phyloP scores from a whole-genome alignment of 257 asterid species.

The Salvia miltiorrhiza region DNA sequence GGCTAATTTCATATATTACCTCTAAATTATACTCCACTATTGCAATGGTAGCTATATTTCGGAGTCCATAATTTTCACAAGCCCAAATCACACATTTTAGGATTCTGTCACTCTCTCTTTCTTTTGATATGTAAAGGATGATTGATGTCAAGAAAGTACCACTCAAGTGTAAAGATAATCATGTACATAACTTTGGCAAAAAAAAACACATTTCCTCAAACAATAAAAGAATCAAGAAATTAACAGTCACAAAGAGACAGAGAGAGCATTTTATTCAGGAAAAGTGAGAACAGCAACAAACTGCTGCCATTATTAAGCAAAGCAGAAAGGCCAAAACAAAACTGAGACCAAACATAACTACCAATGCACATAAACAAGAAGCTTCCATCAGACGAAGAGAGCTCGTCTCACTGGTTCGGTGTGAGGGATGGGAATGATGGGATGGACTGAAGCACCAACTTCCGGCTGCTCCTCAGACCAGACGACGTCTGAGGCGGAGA shows the following conservation, averaged over 20 bases:
- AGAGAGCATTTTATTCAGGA: slow-evolving; percentile 6
- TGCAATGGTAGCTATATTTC: no score
- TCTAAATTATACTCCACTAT: no score
- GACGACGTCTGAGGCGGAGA: slow-evolving; percentile 67
- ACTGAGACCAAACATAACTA: slow-evolving; percentile 18
- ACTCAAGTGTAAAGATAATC: no score
- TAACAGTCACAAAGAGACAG: neutral
- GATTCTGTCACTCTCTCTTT: no score
- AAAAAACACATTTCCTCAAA: neutral
- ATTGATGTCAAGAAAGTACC: no score
- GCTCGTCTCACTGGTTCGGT: slow-evolving; percentile 36
- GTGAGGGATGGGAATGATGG: slow-evolving; percentile 79
- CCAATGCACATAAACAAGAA: neutral
- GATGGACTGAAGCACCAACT: slow-evolving; percentile 65
- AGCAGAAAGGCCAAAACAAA: slow-evolving; percentile 12
- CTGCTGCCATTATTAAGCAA: neutral
- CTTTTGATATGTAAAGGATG: no score
- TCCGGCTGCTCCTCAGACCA: slow-evolving; percentile 61
- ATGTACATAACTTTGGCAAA: neutral
- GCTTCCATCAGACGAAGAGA: neutral
- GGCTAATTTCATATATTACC: no score
- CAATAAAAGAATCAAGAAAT: neutral
- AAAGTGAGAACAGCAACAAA: slow-evolving; percentile 10
- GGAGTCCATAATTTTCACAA: no score
- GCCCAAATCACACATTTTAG: no score